Conservation (phyloP, 495 filamentous ascomycete genomes). For the Trichoderma virens region DNA sequence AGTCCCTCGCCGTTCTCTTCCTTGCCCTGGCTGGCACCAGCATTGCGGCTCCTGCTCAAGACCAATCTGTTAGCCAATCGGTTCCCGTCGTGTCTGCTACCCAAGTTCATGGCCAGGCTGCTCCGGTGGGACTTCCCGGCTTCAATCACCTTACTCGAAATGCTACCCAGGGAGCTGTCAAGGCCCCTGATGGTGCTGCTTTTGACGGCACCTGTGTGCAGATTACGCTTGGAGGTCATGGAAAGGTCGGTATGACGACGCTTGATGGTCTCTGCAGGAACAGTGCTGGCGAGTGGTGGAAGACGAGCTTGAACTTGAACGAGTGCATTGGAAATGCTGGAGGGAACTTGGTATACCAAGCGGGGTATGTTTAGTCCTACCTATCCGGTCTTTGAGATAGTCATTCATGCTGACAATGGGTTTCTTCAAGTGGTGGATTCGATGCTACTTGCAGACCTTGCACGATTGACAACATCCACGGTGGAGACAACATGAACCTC, state of each 20-base stretch:
- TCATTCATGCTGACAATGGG: no score
- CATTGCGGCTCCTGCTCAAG: no score
- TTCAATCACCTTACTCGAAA: neutral
- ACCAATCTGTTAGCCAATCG: no score
- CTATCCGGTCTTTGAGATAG: neutral
- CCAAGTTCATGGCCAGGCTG: neutral
- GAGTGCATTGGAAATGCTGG: neutral
- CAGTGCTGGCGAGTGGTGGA: neutral
- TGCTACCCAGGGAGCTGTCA: neutral
- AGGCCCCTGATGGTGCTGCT: neutral
- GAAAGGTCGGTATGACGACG: neutral
- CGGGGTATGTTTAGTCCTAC: neutral
- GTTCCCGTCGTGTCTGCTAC: no score
- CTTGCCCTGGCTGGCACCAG: no score
- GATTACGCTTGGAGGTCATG: neutral
- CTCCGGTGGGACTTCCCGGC: neutral
- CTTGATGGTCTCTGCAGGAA: neutral
- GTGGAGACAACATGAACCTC: neutral
- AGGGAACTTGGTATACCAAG: neutral
- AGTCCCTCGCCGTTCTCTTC: no score
- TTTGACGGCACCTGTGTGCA: neutral
- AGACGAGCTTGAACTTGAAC: conserved; percentile 4
- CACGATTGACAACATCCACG: neutral
- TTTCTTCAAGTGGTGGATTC: neutral
- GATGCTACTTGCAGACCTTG: conserved; percentile 1